phyloP scores from a whole-genome alignment of 345 rosid species.

The Salix koriyanagi region DNA sequence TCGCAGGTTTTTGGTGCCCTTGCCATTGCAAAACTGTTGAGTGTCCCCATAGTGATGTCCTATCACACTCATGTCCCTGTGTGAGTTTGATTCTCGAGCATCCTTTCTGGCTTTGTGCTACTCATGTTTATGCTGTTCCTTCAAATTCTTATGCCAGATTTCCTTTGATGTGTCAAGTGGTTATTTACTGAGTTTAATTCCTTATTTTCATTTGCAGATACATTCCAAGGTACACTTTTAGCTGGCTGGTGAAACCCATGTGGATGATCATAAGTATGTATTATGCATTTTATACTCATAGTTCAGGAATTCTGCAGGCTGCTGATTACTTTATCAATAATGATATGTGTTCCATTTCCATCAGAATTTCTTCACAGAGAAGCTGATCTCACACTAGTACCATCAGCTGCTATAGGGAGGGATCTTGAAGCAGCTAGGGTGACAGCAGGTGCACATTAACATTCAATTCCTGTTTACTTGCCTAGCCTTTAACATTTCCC shows the following conservation, averaged over 20 bases:
- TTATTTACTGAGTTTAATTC: slow-evolving; percentile 6
- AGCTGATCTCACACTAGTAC: slow-evolving; percentile 95
- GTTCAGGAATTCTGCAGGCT: not conserved
- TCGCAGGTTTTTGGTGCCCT: slow-evolving; percentile 94
- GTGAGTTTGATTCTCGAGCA: slow-evolving; percentile 46
- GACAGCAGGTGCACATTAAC: slow-evolving; percentile 62
- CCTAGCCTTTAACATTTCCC: no score
- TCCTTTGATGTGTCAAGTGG: not conserved
- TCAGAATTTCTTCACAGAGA: slow-evolving; percentile 97
- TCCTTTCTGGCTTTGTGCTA: slow-evolving; percentile 5
- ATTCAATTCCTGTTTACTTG: not conserved
- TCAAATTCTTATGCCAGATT: not conserved
- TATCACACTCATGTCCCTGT: slow-evolving; percentile 99
- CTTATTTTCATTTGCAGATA: slow-evolving; percentile 51
- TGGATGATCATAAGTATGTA: slow-evolving; percentile 89
- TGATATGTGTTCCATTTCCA: slow-evolving; percentile 2
- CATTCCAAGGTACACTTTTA: slow-evolving; percentile 93
- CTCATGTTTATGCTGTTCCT: not conserved
- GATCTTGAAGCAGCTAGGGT: slow-evolving; percentile 83
- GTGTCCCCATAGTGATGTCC: slow-evolving; percentile 97
- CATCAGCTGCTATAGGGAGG: slow-evolving; percentile 82
- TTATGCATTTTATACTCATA: not conserved
- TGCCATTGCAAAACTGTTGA: slow-evolving; percentile 69
- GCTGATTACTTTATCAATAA: slow-evolving; percentile 5
- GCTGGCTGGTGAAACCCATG: slow-evolving; percentile 98